Base-by-base conservation (phyloP, 371 early-diverging fungal species). In the Mucor mucedo region DNA sequence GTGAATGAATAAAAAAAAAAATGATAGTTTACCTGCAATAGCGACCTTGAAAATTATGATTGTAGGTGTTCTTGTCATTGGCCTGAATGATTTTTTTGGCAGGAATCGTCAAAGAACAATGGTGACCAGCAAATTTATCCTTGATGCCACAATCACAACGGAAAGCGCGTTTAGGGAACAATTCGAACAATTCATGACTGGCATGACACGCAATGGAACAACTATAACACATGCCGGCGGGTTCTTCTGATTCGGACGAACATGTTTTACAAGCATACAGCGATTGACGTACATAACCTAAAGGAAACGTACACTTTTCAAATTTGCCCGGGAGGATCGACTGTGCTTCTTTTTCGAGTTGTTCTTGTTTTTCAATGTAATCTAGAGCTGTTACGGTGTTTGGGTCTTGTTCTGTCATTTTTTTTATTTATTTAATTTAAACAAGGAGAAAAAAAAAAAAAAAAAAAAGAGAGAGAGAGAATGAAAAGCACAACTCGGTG, bases 231-330 rank as follows among this genome's bases (percentile, higher is more conserved):
- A 93, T 87, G 14, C 89, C 90, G 9, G 90, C 90, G 1, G 80
- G 80, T 29, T 75, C 72, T 72, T 65, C 39, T 39, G 29, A 68
- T 71, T 54, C 44, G 9, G 40, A 29, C 16, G 52, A 38, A 73
- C 96, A 95, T 2, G 94, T 93, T 58, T 87, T 75, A 69, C 96
- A 96, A 2, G 92, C 86, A 73, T 91, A 96, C n/a, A 95, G 82
- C 0, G 84, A 79, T 66, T 96, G 95, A 48, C 86, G 85, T 48
- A 94, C 80, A 67, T 91, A 89, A 7, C 95, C 94, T 57, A 82
- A 64, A 58, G 79, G 80, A 71, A 82, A 91, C 1, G 94, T 91
- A 65, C 96, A 95, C 57, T 80, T 65, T 70, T 93, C 92, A 68
- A 93, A 90, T 45, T 87, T 87, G 30, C 87, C 86, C 1, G 91